Evolutionary conservation across 2,329 filamentous ascomycete genomes (phyloP).

Genomic region (Xylariaceae sp.): DNA sequence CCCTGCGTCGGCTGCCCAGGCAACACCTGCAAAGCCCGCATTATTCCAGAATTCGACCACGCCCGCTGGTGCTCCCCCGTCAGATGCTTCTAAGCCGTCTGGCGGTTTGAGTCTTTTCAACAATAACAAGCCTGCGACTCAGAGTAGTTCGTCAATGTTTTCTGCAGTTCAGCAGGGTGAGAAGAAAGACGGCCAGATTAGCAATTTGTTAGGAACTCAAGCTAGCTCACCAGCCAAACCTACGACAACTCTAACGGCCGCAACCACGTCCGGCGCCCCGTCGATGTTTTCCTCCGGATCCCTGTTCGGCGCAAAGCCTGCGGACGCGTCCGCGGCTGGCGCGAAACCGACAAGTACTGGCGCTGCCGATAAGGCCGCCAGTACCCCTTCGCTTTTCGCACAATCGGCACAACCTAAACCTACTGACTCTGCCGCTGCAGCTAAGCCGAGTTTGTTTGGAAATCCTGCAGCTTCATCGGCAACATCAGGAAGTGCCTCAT

Average conservation of each 20-base stretch:
- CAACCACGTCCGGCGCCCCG: slow-evolving; percentile 22
- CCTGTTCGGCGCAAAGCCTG: slow-evolving; percentile 27
- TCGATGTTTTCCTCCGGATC: slow-evolving; percentile 22
- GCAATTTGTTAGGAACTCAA: slow-evolving; percentile 20
- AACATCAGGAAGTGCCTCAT: slow-evolving; percentile 23
- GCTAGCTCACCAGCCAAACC: slow-evolving; percentile 20
- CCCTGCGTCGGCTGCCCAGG: slow-evolving; percentile 26
- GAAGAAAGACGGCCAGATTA: slow-evolving; percentile 22
- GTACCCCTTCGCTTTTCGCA: slow-evolving; percentile 19
- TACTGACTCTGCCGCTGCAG: slow-evolving; percentile 16
- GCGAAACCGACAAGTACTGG: slow-evolving; percentile 22
- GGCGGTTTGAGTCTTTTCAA: slow-evolving; percentile 26
- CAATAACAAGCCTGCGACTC: slow-evolving; percentile 20
- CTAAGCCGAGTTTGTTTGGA: slow-evolving; percentile 27
- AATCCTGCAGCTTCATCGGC: slow-evolving; percentile 14
- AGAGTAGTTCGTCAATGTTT: slow-evolving; percentile 35
- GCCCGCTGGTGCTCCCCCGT: slow-evolving; percentile 50
- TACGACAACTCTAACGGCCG: slow-evolving; percentile 30
- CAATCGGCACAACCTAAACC: slow-evolving; percentile 24
- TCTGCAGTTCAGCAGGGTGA: slow-evolving; percentile 36
- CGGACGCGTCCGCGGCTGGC: slow-evolving; percentile 22
- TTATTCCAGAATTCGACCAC: slow-evolving; percentile 49
- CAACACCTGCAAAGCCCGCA: slow-evolving; percentile 45
- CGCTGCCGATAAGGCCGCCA: slow-evolving; percentile 11
- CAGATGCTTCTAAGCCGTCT: slow-evolving; percentile 33